Evolutionary conservation across 1,139 yeast genomes (phyloP).

Genomic region (Blastobotrys indianensis): DNA sequence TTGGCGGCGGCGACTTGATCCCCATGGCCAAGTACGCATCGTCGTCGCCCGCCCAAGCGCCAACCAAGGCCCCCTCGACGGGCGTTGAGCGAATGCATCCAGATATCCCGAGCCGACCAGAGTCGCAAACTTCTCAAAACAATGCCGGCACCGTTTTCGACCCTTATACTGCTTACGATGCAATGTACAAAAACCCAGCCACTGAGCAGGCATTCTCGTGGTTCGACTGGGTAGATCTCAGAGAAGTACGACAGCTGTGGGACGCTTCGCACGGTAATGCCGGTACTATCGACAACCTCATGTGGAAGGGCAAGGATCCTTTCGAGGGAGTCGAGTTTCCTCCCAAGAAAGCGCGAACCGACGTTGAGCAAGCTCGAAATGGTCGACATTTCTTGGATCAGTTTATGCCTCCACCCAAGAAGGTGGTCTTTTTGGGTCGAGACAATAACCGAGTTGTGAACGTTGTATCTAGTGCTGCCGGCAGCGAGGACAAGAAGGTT

Average conservation of each 20-base stretch:
- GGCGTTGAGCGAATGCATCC: conserved; percentile 2
- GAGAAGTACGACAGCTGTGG: conserved; percentile 18
- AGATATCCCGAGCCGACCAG: conserved; percentile 5
- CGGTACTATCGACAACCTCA: conserved; percentile 8
- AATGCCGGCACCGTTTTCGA: conserved; percentile 11
- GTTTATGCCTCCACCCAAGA: conserved; percentile 24
- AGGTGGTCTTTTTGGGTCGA: conserved; percentile 23
- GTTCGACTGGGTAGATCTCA: conserved; percentile 29
- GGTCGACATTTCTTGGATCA: conserved; percentile 27
- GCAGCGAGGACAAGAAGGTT: not conserved
- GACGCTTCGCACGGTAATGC: conserved; percentile 8
- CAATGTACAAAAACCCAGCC: conserved; percentile 26
- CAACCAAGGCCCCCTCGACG: too few species aligned
- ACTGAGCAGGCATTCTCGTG: conserved; percentile 24
- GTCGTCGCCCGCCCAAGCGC: not conserved
- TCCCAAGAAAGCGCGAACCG: conserved; percentile 17
- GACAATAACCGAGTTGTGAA: conserved; percentile 10
- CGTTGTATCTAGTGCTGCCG: not conserved
- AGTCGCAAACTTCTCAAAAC: not conserved
- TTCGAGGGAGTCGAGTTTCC: conserved; percentile 16
- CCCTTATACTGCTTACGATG: conserved; percentile 13
- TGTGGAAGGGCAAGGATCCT: conserved; percentile 11
- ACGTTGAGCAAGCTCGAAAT: conserved; percentile 26
- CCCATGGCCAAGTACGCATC: conserved; percentile 8
- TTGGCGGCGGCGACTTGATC: conserved; percentile 16